Percentiles rank a stretch among this genome's conserved stretches.
Conservation (phyloP, 768 basidiomycete species). For the Lentinula aciculospora region DNA sequence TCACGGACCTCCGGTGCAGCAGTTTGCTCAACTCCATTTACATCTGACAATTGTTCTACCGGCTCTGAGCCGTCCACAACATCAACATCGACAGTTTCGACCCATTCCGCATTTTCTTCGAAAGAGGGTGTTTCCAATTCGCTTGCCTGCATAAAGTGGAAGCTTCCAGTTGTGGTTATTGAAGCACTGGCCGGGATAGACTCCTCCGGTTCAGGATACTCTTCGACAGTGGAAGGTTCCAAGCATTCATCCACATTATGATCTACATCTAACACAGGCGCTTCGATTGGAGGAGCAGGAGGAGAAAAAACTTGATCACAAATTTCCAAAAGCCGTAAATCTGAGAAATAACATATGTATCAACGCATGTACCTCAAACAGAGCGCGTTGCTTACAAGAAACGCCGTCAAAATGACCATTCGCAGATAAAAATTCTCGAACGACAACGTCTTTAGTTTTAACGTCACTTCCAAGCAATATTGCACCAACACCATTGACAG, state of each 20-base stretch:
- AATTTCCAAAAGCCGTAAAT: slow-evolving; percentile 56
- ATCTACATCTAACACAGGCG: slow-evolving; percentile 24
- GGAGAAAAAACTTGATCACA: slow-evolving; percentile 49
- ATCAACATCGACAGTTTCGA: slow-evolving; percentile 46
- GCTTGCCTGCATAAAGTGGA: slow-evolving; percentile 80
- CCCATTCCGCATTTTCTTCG: slow-evolving; percentile 52
- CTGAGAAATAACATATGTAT: slow-evolving; percentile 26
- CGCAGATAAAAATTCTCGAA: slow-evolving; percentile 52
- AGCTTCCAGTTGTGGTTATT: slow-evolving; percentile 43
- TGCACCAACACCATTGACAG: slow-evolving; percentile 48
- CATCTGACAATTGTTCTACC: slow-evolving; percentile 19
- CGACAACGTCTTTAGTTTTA: slow-evolving; percentile 40
- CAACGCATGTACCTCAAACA: slow-evolving; percentile 5
- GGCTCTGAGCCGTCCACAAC: slow-evolving; percentile 17
- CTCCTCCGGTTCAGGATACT: slow-evolving; percentile 24
- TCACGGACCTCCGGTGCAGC: slow-evolving; percentile 13
- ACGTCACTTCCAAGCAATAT: slow-evolving; percentile 51
- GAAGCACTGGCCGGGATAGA: slow-evolving; percentile 29
- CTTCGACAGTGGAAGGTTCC: slow-evolving; percentile 19
- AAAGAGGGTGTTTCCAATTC: slow-evolving; percentile 58
- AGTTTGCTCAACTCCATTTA: slow-evolving; percentile 24
- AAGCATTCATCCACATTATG: slow-evolving; percentile 10
- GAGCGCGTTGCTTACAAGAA: slow-evolving; percentile 42
- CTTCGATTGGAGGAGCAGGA: slow-evolving; percentile 31
- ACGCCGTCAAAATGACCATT: slow-evolving; percentile 58